Base-by-base conservation (phyloP, 148 eudicot genomes). In the Fallopia convolvulus region DNA sequence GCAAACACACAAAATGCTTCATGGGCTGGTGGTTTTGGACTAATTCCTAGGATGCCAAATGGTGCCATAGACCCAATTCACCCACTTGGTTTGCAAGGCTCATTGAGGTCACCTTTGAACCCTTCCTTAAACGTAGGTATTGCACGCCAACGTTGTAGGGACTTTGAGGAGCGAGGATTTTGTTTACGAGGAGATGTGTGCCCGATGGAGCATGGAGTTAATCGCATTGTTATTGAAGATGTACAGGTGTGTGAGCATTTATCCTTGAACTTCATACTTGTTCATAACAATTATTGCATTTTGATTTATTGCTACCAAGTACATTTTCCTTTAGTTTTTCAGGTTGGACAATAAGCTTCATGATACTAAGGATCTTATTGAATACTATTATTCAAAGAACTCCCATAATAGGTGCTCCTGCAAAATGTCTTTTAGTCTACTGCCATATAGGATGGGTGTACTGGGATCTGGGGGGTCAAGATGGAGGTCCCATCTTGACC, bases 111-210 rank as follows among this genome's bases (percentile, higher is more conserved):
- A 71, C 77, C 87, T 80, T 80, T 92, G 44, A 83, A 81, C 89
- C 86, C 92, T 79, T 77, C 90, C 7, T 52, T 92, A 82, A 91
- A 82, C 66, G 79, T 91, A 76, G 91, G 89, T 36, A 80, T 90
- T 73, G 90, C 92, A n/a, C 89, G 91, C 70, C 94, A 87, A 83
- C 80, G 90, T 72, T 94, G 99, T 84, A 90, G 97, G 84, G 99
- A 94, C 77, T 94, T 94, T 80, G 99, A 94, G 88, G 99, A 94
- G 74, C 97, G 90, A 70, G 99, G 99, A 74, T 94, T 90, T 85
- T 94, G 99, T 81, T 82, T 94, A 73, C 89, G 94, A 84, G 99
- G 99, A 77, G 99, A 94, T 85, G 92, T 94, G 89, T 94, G 99
- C 80, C 97, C 97, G 33, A 89, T 94, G 99, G 99, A 94, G 84